Percentiles rank a stretch among this genome's conserved stretches.
These are phyloP conservation scores for Phialocephala sp. DNA, from an alignment of 2,329 filamentous ascomycete species.

Conservation along the genomic window DNA sequence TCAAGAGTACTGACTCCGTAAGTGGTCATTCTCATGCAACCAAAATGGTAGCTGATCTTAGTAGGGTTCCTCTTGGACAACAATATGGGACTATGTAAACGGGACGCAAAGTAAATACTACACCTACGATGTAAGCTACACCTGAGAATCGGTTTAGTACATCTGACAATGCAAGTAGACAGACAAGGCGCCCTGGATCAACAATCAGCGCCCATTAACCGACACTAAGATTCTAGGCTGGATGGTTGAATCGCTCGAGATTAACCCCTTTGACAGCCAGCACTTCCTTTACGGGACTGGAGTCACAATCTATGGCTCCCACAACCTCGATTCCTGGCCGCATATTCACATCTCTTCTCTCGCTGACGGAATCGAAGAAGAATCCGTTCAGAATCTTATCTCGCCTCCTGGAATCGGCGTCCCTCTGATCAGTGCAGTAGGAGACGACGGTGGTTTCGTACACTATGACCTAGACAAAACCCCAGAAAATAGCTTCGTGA, in stretches of 20 bases:
- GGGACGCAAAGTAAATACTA: constrained; percentile 22
- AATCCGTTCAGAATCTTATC: constrained; percentile 31
- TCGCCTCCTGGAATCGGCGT: constrained; percentile 30
- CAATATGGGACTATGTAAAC: constrained; percentile 33
- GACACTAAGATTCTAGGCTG: constrained; percentile 49
- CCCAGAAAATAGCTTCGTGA: constrained; percentile 15
- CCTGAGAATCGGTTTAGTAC: neutral
- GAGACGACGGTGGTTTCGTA: constrained; percentile 37
- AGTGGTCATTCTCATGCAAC: neutral
- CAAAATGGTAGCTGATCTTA: neutral
- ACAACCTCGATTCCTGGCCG: constrained; percentile 30
- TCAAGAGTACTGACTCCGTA: constrained; percentile 40
- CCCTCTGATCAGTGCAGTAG: constrained; percentile 35
- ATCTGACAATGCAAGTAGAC: constrained; percentile 22
- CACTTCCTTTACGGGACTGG: constrained; percentile 67
- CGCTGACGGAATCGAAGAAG: constrained; percentile 39
- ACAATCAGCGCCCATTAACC: constrained; percentile 18
- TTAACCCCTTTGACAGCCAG: constrained; percentile 62
- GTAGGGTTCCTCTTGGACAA: constrained; percentile 48
- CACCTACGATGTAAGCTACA: constrained; percentile 14
- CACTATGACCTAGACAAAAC: constrained; percentile 19
- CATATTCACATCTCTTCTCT: constrained; percentile 25
- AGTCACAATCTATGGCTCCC: constrained; percentile 56
- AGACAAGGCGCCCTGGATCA: constrained; percentile 29
- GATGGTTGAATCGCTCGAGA: constrained; percentile 66